phyloP scores from a whole-genome alignment of 139 green algal species.

The Tetradesmus obliquus region DNA sequence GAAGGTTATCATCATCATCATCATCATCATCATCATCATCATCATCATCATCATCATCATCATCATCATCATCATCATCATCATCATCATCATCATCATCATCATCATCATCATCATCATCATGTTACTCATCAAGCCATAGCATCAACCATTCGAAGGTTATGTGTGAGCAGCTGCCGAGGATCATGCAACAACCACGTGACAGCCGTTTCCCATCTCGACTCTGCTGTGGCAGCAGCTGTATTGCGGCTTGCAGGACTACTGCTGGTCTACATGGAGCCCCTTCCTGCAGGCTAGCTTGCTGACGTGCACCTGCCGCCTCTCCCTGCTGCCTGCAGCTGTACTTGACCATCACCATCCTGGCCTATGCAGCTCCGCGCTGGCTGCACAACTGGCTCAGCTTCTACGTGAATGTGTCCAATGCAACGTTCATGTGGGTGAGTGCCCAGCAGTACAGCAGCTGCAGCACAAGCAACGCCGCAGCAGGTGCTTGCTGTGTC shows the following conservation, averaged over 20 bases:
- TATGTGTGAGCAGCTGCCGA: background rate
- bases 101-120: background rate
- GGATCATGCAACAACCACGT: background rate
- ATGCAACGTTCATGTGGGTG: slow-evolving; percentile 34
- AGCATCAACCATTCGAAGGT: background rate
- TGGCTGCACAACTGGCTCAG: slow-evolving; percentile 24
- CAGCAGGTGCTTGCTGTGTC: too few species aligned
- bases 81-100: slow-evolving; percentile 21
- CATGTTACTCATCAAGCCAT: background rate
- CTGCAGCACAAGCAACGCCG: background rate
- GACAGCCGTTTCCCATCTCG: background rate
- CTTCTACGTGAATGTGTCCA: slow-evolving; percentile 1
- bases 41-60: slow-evolving; percentile 14
- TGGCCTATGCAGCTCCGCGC: background rate
- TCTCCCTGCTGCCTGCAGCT: background rate
- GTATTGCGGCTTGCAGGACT: background rate
- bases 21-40: slow-evolving; percentile 21
- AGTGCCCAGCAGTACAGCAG: background rate
- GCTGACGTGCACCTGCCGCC: background rate
- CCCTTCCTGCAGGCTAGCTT: background rate
- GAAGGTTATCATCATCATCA: slow-evolving; percentile 19
- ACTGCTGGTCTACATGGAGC: background rate
- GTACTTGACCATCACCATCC: slow-evolving; percentile 15
- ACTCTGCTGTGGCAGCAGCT: background rate
- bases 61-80: slow-evolving; percentile 13